These are phyloP conservation scores for Mesembryanthemum crystallinum DNA, from an alignment of 148 eudicot genomes.

Conservation along the genomic window DNA sequence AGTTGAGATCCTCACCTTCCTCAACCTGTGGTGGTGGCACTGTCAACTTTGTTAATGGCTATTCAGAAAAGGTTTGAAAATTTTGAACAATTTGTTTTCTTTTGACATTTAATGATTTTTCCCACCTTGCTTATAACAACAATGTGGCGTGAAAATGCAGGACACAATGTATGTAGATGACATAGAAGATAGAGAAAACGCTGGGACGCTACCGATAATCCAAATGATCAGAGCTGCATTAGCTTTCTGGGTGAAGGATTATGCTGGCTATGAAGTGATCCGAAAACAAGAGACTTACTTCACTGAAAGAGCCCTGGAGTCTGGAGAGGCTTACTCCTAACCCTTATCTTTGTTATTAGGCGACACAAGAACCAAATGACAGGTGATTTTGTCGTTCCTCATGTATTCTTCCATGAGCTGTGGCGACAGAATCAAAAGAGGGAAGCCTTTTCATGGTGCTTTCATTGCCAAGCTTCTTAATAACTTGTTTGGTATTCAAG, in stretches of 20 bases:
- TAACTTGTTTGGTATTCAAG: conserved; percentile 66
- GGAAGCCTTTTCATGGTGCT: conserved; percentile 50
- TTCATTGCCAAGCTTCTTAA: conserved; percentile 55
- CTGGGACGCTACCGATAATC: conserved; percentile 54
- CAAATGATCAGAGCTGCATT: conserved; percentile 51
- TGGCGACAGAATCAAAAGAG: conserved; percentile 10
- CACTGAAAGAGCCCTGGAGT: conserved; percentile 33
- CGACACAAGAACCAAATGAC: conserved; percentile 34
- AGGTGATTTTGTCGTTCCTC: conserved; percentile 49
- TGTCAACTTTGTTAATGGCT: conserved; percentile 48
- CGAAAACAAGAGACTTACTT: conserved; percentile 30
- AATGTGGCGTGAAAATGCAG: conserved; percentile 16
- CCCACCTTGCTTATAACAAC: not conserved
- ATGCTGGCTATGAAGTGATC: conserved; percentile 41
- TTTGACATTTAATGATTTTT: too few relatives aligned
- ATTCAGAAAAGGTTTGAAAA: conserved; percentile 29
- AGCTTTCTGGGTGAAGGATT: conserved; percentile 54
- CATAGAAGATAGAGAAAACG: conserved; percentile 54
- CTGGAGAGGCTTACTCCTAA: conserved; percentile 35
- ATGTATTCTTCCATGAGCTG: conserved; percentile 28
- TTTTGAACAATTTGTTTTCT: too few relatives aligned
- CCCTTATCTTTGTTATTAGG: conserved; percentile 38
- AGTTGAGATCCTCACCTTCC: conserved; percentile 41
- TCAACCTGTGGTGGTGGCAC: conserved; percentile 64
- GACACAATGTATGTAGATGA: conserved; percentile 43